Base-by-base conservation (phyloP, 2,329 filamentous ascomycete genomes). In the Periconia macrospinosa region DNA sequence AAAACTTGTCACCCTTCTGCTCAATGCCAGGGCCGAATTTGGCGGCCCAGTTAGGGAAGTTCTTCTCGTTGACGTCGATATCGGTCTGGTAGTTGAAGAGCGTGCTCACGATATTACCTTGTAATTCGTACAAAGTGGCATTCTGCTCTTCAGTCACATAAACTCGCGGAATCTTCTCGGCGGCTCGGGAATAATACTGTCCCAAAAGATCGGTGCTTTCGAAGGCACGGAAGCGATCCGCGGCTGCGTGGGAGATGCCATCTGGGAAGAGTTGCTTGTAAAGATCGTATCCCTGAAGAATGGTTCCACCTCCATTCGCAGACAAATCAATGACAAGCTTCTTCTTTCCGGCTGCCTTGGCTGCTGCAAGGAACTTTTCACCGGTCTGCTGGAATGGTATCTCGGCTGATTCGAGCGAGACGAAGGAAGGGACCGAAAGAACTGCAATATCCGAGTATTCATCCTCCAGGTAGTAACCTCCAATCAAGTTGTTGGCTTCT, bases 241-340 rank as follows among this genome's bases (percentile, higher is more conserved):
- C 78, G 3, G 79, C 79, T 52, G 81, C 83, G 3, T 78, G 76
- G 3, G 76, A 70, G 9, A 79, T 72, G 13, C 76, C 70, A 6
- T 61, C 57, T 0, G 83, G 83, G 72, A 83, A 82, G 0, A 86
- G 74, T 66, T 79, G 70, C 49, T 82, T 81, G 73, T 87, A 86
- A 23, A 88, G 76, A 62, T 86, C 84, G 58, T 84, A 85, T 15
- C 82, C 85, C n/a, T 82, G 78, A 8, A 85, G 66, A 43, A 87
- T 81, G 14, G 77, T 79, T 20, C 85, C 85, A 41, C 85, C 85
- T 2, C 79, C 81, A 59, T 87, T 87, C 45, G 77, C 78, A 3
- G 78, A 79, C 6, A 87, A 70, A 58, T 87, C 84, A 30, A 88
- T 74, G 11, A 87, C 79, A 0, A 87, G 78, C 67, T 83, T 84